Evolutionary conservation across 345 rosid genomes (phyloP).

Genomic region (Linum tenue): DNA sequence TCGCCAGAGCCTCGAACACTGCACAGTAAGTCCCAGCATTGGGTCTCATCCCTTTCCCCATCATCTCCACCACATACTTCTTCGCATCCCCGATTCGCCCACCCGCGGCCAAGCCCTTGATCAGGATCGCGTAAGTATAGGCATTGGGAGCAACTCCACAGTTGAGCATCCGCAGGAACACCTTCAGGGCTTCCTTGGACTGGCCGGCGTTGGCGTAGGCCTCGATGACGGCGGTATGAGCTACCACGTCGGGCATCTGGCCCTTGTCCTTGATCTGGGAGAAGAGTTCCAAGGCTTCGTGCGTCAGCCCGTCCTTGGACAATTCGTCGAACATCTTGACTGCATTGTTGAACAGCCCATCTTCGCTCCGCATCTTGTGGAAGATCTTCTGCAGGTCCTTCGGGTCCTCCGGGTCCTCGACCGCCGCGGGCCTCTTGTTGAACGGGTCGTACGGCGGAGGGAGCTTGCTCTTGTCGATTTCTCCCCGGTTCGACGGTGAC

Average conservation of each 20-base stretch:
- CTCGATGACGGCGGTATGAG: constrained; percentile 62
- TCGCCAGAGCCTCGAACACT: constrained; percentile 46
- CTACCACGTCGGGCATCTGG: constrained; percentile 65
- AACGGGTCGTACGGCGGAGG: constrained; percentile 66
- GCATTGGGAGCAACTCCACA: constrained; percentile 66
- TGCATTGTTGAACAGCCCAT: constrained; percentile 43
- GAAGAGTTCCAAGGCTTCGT: constrained; percentile 69
- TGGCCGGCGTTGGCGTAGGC: constrained; percentile 62
- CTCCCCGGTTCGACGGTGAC: not conserved
- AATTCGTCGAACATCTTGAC: constrained; percentile 79
- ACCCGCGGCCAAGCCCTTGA: constrained; percentile 51
- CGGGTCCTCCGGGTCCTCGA: constrained; percentile 53
- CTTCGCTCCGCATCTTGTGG: constrained; percentile 49
- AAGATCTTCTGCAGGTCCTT: constrained; percentile 53
- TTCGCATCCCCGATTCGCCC: constrained; percentile 30
- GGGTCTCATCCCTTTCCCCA: constrained; percentile 47
- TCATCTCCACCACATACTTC: constrained; percentile 58
- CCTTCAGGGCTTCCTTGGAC: constrained; percentile 50
- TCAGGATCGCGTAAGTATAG: constrained; percentile 51
- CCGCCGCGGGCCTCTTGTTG: constrained; percentile 29
- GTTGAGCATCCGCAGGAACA: constrained; percentile 53
- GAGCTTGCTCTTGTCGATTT: constrained; percentile 24
- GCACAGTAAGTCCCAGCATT: constrained; percentile 39
- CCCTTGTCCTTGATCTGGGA: constrained; percentile 54
- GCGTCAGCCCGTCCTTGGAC: constrained; percentile 67